Percentiles rank a stretch among this genome's conserved stretches.
phyloP scores from a whole-genome alignment of 176 grass and related monocot species.

The Microstegium vimineum region DNA sequence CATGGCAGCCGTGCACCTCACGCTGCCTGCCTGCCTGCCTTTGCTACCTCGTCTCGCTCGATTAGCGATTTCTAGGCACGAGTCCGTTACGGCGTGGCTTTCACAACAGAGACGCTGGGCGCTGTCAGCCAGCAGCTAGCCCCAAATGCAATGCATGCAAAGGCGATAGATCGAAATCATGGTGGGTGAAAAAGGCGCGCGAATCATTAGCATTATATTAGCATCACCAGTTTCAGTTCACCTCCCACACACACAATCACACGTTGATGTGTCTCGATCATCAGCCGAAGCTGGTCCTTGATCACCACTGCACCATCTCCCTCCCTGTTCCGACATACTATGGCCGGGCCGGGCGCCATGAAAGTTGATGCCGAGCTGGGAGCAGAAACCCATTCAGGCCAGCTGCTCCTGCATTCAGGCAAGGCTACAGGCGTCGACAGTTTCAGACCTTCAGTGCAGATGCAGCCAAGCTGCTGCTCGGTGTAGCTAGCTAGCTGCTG shows the following conservation, averaged over 20 bases:
- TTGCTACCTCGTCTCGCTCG: conserved; percentile 1
- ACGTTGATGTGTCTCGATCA: neutral
- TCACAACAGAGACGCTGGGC: conserved; percentile 20
- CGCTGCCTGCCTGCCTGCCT: neutral
- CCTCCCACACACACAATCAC: neutral
- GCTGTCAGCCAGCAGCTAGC: neutral
- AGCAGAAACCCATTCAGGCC: neutral
- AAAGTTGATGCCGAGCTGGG: neutral
- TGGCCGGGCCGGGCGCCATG: neutral
- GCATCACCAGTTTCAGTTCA: neutral
- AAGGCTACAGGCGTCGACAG: neutral
- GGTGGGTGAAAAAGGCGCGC: neutral
- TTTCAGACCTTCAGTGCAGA: neutral
- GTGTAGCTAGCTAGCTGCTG: neutral
- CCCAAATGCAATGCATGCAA: neutral
- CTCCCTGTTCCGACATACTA: neutral
- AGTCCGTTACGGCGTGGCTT: conserved; percentile 22
- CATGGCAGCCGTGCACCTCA: conserved; percentile 22
- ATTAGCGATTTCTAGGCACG: neutral
- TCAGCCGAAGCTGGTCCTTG: neutral
- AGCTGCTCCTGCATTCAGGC: neutral
- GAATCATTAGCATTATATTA: neutral
- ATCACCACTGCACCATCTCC: neutral
- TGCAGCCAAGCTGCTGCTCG: neutral
- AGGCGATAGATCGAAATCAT: neutral